These are phyloP conservation scores for Myriosclerotinia duriaeana DNA, from an alignment of 2,329 filamentous ascomycete genomes.

Conservation along the genomic window DNA sequence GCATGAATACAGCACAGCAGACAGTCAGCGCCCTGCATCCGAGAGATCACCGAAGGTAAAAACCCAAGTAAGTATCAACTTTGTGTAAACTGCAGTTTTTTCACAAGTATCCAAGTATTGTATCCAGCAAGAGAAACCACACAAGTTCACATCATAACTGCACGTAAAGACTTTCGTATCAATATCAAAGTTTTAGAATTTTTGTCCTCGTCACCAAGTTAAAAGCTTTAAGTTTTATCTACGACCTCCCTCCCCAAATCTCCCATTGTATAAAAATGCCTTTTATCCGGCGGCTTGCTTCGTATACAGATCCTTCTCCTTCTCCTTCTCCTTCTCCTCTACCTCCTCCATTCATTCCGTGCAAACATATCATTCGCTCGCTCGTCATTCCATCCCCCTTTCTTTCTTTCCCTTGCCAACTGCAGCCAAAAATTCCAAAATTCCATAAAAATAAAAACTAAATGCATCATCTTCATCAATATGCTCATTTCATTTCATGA, in stretches of 20 bases:
- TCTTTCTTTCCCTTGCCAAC: background rate
- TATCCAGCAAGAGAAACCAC: background rate
- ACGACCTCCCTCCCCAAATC: constrained; percentile 21
- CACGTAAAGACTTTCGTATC: background rate
- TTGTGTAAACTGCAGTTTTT: background rate
- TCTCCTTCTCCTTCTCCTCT: background rate
- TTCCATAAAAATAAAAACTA: constrained; percentile 7
- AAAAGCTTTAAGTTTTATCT: constrained; percentile 24
- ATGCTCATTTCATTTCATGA: background rate
- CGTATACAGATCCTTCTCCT: constrained; percentile 28
- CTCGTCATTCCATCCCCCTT: background rate
- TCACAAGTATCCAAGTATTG: background rate
- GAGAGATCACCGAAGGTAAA: constrained; percentile 1
- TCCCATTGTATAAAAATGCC: constrained; percentile 26
- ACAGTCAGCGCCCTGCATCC: background rate
- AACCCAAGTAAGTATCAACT: background rate
- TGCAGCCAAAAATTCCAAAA: background rate
- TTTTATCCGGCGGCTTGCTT: background rate
- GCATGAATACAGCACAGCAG: background rate
- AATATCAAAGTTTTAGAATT: background rate
- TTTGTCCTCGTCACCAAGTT: background rate
- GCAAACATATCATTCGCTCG: background rate
- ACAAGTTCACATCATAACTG: background rate
- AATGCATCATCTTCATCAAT: constrained; percentile 1
- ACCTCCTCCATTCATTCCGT: background rate